phyloP scores from a whole-genome alignment of 768 basidiomycete species.

The Tylopilus sp. region DNA sequence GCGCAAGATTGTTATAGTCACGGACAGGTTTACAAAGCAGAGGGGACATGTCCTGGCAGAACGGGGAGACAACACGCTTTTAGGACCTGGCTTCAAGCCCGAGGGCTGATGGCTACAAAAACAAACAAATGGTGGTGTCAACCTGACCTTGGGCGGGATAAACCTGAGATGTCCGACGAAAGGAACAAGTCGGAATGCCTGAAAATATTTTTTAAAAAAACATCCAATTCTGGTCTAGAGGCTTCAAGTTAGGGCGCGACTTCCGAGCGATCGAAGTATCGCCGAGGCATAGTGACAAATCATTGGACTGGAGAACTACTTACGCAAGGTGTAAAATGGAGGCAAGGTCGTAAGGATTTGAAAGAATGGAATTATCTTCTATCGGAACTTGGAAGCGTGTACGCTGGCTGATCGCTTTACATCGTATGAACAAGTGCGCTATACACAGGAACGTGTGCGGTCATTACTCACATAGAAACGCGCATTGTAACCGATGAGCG shows the following conservation, averaged over 20 bases:
- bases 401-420: slow-evolving; percentile 6
- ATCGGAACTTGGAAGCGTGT: not conserved
- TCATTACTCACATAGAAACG: slow-evolving; percentile 10
- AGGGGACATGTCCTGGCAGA: not conserved
- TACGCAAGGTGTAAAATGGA: slow-evolving; percentile 4
- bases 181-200: not conserved
- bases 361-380: not conserved
- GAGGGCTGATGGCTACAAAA: slow-evolving; percentile 1
- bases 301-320: not conserved
- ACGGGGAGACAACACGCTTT: not conserved
- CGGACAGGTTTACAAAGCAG: too few relatives aligned
- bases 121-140: not conserved
- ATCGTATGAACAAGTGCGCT: slow-evolving; percentile 2
- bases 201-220: slow-evolving; percentile 5
- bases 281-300: slow-evolving; percentile 14
- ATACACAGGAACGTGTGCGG: not conserved
- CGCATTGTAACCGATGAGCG: slow-evolving; percentile 5
- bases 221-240: slow-evolving; percentile 5
- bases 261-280: slow-evolving; percentile 5
- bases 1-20: slow-evolving; percentile 3
- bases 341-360: not conserved
- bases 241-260: not conserved
- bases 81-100: slow-evolving; percentile 7
- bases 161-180: slow-evolving; percentile 1
- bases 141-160: not conserved